These are phyloP conservation scores for Beauveria brongniartii DNA, from an alignment of 2,329 filamentous ascomycete species.

Conservation along the genomic window DNA sequence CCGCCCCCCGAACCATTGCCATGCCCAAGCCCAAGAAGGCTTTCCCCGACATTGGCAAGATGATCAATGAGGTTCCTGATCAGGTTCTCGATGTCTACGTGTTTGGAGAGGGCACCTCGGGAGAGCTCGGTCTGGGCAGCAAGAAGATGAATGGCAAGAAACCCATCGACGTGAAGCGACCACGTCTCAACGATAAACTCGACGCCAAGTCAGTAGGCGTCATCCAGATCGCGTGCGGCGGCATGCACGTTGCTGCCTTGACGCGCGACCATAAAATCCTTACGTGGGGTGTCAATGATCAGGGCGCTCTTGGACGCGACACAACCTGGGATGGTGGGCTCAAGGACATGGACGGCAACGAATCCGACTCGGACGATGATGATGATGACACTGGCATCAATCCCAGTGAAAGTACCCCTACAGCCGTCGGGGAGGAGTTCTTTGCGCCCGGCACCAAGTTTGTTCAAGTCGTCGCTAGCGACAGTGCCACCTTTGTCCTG, in stretches of 20 bases:
- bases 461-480: constrained; percentile 59
- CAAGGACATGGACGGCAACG: constrained; percentile 45
- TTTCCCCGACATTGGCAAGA: constrained; percentile 46
- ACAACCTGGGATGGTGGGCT: constrained; percentile 60
- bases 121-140: constrained; percentile 72
- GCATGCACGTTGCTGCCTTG: constrained; percentile 72
- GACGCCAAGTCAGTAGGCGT: constrained; percentile 57
- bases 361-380: constrained; percentile 50
- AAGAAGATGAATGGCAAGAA: constrained; percentile 53
- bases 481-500: constrained; percentile 68
- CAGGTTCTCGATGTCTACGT: constrained; percentile 65
- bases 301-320: constrained; percentile 69
- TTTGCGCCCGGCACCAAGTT: constrained; percentile 56
- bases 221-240: constrained; percentile 68
- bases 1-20: constrained; percentile 9
- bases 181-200: constrained; percentile 66
- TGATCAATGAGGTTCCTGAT: constrained; percentile 59
- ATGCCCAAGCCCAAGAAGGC: constrained; percentile 23
- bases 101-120: constrained; percentile 72
- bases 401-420: constrained; percentile 62
- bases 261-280: constrained; percentile 75
- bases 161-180: constrained; percentile 70
- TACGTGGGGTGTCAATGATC: constrained; percentile 84
- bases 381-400: constrained; percentile 60
- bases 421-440: constrained; percentile 46